Evolutionary conservation across 805 yeast genomes (phyloP).

Genomic region (Teunomyces aglyptinius): DNA sequence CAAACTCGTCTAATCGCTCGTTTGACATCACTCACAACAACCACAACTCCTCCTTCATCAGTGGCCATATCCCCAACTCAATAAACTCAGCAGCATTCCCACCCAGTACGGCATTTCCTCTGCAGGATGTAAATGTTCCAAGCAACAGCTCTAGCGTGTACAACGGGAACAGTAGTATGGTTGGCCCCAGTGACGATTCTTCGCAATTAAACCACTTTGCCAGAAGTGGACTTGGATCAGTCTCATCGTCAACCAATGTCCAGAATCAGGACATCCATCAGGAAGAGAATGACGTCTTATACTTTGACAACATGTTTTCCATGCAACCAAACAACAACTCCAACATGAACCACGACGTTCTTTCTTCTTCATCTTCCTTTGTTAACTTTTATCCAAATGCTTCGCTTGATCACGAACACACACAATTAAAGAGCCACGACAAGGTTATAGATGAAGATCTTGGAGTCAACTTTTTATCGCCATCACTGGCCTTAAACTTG

Average conservation of each 20-base stretch:
- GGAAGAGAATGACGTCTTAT: conserved; percentile 6
- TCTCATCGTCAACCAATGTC: conserved; percentile 1
- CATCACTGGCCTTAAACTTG: conserved; percentile 4
- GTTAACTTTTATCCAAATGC: conserved; percentile 5
- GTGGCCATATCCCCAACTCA: conserved; percentile 13
- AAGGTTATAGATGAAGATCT: neutral
- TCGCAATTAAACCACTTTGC: conserved; percentile 12
- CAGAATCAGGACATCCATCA: neutral
- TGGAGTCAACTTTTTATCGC: conserved; percentile 1
- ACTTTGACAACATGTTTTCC: conserved; percentile 6
- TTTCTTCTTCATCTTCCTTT: conserved; percentile 9
- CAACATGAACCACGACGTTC: conserved; percentile 3
- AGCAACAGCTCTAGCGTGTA: conserved; percentile 4
- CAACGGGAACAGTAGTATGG: conserved; percentile 3
- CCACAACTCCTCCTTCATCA: conserved; percentile 9
- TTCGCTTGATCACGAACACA: neutral
- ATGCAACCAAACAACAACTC: neutral
- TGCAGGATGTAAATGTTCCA: conserved; percentile 1
- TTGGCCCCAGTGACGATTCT: conserved; percentile 5
- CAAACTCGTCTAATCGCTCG: conserved; percentile 31
- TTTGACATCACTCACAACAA: conserved; percentile 8
- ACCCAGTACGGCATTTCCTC: conserved; percentile 8
- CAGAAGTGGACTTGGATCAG: conserved; percentile 12
- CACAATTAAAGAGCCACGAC: neutral
- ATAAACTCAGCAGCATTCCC: conserved; percentile 16